These are phyloP conservation scores for Yamadazyma friedrichii DNA, from an alignment of 1,139 yeast genomes.

Conservation along the genomic window DNA sequence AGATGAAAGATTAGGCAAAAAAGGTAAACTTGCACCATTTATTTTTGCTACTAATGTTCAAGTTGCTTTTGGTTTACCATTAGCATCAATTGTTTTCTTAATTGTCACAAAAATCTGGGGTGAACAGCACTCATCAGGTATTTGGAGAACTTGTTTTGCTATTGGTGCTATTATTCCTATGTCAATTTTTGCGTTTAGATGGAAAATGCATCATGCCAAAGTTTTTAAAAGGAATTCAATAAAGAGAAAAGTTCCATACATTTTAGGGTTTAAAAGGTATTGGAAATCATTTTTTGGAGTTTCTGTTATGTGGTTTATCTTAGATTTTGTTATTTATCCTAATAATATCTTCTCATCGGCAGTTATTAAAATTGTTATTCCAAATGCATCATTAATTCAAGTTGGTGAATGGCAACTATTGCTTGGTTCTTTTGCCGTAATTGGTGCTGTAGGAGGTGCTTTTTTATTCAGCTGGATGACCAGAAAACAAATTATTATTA, in stretches of 20 bases:
- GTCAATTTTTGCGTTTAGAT: slow-evolving; percentile 67
- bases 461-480: slow-evolving; percentile 40
- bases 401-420: slow-evolving; percentile 51
- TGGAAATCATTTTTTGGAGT: slow-evolving; percentile 48
- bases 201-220: slow-evolving; percentile 64
- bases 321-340: slow-evolving; percentile 53
- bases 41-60: slow-evolving; percentile 71
- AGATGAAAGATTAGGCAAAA: slow-evolving; percentile 54
- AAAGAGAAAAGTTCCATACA: slow-evolving; percentile 41
- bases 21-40: slow-evolving; percentile 51
- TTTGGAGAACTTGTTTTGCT: slow-evolving; percentile 77
- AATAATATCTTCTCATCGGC: slow-evolving; percentile 50
- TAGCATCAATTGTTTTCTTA: slow-evolving; percentile 64
- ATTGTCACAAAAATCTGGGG: slow-evolving; percentile 54
- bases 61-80: slow-evolving; percentile 72
- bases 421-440: slow-evolving; percentile 42
- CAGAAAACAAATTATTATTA: slow-evolving; percentile 43
- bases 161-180: slow-evolving; percentile 76
- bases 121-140: slow-evolving; percentile 49
- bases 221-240: slow-evolving; percentile 48
- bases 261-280: slow-evolving; percentile 44
- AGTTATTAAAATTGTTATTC: slow-evolving; percentile 38
- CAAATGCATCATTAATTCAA: slow-evolving; percentile 28
- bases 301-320: slow-evolving; percentile 48
- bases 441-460: slow-evolving; percentile 49